phyloP scores from a whole-genome alignment of 2,329 filamentous ascomycete genomes.

The Mycosphaerelloides madeirae region DNA sequence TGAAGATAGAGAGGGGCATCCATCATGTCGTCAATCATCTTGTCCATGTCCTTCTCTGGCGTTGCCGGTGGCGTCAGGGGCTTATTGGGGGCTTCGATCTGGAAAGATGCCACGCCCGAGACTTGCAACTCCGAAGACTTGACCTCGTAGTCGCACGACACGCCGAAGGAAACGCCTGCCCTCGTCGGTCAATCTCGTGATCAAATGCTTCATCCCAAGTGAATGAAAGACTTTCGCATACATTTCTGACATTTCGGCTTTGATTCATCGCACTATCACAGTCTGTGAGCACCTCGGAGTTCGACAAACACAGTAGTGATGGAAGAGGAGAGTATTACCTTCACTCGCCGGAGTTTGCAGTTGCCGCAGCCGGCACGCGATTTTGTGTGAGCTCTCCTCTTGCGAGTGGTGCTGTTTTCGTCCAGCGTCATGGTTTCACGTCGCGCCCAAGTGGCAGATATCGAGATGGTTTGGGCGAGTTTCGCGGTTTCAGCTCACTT shows the following conservation, averaged over 20 bases:
- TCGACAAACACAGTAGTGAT: neutral
- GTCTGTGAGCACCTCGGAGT: neutral
- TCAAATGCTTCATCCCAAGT: neutral
- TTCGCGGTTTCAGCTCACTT: no score
- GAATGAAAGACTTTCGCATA: neutral
- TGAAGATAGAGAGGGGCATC: conserved; percentile 15
- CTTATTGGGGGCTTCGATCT: conserved; percentile 5
- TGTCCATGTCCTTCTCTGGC: conserved; percentile 5
- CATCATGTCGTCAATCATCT: conserved; percentile 11
- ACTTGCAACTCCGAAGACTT: conserved; percentile 18
- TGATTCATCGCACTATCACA: conserved; percentile 50
- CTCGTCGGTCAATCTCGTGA: neutral
- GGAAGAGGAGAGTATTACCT: conserved; percentile 35
- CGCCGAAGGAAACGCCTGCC: conserved; percentile 37
- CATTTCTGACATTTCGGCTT: conserved; percentile 50
- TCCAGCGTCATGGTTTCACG: conserved; percentile 6
- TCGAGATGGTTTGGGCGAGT: no score
- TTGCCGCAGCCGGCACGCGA: conserved; percentile 53
- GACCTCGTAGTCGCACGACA: conserved; percentile 46
- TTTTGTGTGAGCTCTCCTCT: conserved; percentile 44
- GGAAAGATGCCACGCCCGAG: conserved; percentile 21
- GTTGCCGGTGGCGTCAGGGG: conserved; percentile 4
- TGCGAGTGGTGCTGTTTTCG: conserved; percentile 3
- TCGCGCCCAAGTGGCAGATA: neutral
- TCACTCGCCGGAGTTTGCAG: conserved; percentile 53